A percentile compares a stretch with the other conserved stretches of the same genome.
These are phyloP conservation scores for Ajuga chamaepitys DNA, from an alignment of 257 asterid genomes.

Conservation along the genomic window DNA sequence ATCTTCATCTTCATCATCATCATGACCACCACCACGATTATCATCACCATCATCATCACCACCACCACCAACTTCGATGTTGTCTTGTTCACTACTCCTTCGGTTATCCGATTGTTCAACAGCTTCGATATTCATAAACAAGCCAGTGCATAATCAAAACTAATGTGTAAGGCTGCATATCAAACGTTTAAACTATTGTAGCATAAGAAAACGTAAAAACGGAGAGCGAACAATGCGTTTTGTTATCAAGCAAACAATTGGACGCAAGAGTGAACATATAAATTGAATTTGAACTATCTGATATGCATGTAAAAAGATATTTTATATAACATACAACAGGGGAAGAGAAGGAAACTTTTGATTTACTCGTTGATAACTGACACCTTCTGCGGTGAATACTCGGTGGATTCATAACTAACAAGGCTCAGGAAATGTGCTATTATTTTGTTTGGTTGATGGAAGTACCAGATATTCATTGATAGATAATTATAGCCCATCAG, in stretches of 20 bases:
- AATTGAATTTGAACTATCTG: neutral
- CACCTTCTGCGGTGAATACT: neutral
- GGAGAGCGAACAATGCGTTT: neutral
- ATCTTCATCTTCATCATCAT: slow-evolving; percentile 38
- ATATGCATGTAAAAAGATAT: neutral
- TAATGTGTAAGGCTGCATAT: neutral
- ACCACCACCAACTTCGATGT: slow-evolving; percentile 18
- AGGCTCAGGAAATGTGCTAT: neutral
- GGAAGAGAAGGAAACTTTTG: neutral
- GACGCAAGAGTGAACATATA: neutral
- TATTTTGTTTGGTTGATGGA: neutral
- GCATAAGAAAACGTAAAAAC: neutral
- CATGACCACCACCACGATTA: slow-evolving; percentile 49
- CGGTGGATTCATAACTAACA: neutral
- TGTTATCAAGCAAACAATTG: neutral
- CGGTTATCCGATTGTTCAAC: slow-evolving; percentile 37
- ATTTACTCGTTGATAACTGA: neutral
- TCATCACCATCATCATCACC: slow-evolving; percentile 37
- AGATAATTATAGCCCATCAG: neutral
- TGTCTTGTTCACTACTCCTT: slow-evolving; percentile 31
- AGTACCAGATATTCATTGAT: neutral
- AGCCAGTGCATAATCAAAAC: slow-evolving; percentile 8
- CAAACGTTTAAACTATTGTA: neutral
- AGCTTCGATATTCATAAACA: slow-evolving; percentile 15
- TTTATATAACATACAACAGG: neutral